A percentile compares a stretch with the other conserved stretches of the same genome.
phyloP scores from a whole-genome alignment of 768 basidiomycete genomes.

The Podaxis sp. region DNA sequence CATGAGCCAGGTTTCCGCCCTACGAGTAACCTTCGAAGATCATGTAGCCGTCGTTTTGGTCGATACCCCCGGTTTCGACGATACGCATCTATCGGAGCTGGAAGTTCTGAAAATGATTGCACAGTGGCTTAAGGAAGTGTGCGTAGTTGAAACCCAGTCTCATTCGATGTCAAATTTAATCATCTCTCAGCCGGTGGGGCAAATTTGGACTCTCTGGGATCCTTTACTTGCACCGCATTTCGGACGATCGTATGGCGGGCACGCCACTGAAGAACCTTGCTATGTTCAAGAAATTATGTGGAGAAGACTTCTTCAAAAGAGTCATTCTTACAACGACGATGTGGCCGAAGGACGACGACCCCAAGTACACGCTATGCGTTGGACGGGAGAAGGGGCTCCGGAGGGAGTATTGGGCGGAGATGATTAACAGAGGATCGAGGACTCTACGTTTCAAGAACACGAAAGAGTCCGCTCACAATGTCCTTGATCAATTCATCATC shows the following conservation, averaged over 20 bases:
- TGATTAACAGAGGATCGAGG: neutral
- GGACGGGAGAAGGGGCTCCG: neutral
- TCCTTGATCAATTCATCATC: neutral
- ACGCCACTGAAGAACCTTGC: slow-evolving; percentile 8
- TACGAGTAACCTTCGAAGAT: neutral
- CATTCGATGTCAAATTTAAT: neutral
- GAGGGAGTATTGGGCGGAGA: neutral
- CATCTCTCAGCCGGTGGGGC: neutral
- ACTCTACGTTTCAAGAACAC: neutral
- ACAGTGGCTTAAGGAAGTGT: neutral
- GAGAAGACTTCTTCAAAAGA: neutral
- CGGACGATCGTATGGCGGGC: slow-evolving; percentile 8
- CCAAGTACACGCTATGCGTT: too few species aligned
- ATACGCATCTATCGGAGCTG: neutral
- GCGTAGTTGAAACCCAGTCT: neutral
- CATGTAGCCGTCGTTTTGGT: neutral
- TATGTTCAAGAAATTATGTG: slow-evolving; percentile 21
- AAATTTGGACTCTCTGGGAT: slow-evolving; percentile 1
- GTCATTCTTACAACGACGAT: neutral
- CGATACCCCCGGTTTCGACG: slow-evolving; percentile 4
- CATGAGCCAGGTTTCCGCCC: neutral
- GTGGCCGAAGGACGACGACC: neutral
- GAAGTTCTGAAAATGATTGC: neutral
- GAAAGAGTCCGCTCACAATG: neutral
- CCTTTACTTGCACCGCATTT: slow-evolving; percentile 17